Base-by-base conservation (phyloP, 1,284 basidiomycete genomes). In the Trametes polyzona region DNA sequence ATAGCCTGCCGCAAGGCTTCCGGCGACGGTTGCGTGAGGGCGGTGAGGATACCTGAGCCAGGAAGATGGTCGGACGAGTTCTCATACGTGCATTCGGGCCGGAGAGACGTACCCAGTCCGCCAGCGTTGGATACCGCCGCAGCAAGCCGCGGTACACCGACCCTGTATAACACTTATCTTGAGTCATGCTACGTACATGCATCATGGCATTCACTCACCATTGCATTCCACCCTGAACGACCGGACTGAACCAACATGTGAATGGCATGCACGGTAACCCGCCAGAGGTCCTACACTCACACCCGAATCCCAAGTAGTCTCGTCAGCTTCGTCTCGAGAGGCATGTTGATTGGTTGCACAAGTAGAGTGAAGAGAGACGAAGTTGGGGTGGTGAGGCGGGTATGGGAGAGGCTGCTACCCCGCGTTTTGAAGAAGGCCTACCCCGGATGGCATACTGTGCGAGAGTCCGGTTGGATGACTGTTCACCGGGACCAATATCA, bases 71-170 rank as follows among this genome's bases (percentile, higher is more conserved):
- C 24, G 33, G 33, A 50, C 17, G 43, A 54, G n/a, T 23, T 3
- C 27, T 2, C 2, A 23, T 35, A 21, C 27, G 24, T 4, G 19
- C 11, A 40, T 7, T 12, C 35, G 9, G 23, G 23, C 12, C 7
- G 40, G 23, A 37, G 35, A n/a, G 10, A 49, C 52, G 40, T 29
- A 75, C 93, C 94, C 21, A 96, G 79, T 21, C 89, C 95, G 6
- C 95, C 95, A 0, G 92, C 93, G 57, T 94, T 86, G 17, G 90
- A 93, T 3, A 96, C 89, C 0, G 93, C 94, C 12, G 92, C 85
- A 35, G 79, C 90, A 12, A 96, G 81, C 50, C 71, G 69, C 1
- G 93, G 92, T 5, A 87, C 69, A 32, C 91, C 92, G 44, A 95
- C 90, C 91, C 88, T 93, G 61, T 5, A 8, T 10, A 10, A 21